A percentile compares a stretch with the other conserved stretches of the same genome.
Conservation (phyloP, 768 basidiomycete species). For the Cystofilobasidium bisporidii region DNA sequence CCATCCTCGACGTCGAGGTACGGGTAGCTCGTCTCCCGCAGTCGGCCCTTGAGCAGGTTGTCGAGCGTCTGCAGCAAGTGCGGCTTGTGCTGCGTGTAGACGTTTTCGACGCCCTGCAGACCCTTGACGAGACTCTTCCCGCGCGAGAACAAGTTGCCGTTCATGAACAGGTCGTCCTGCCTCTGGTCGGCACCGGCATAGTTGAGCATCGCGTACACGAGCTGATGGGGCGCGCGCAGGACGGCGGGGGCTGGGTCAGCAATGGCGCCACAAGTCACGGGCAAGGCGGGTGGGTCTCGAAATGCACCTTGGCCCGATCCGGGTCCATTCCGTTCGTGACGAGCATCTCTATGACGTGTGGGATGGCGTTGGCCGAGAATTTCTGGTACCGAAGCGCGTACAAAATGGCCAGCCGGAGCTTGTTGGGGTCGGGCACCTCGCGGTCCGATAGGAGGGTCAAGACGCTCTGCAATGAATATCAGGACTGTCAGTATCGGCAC, state of each 20-base stretch:
- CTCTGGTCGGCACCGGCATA: constrained; percentile 90
- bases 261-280: too few species aligned
- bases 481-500: too few species aligned
- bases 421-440: constrained; percentile 63
- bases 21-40: constrained; percentile 82
- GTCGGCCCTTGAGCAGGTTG: constrained; percentile 68
- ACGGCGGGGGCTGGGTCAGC: not conserved
- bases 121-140: constrained; percentile 93
- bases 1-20: constrained; percentile 57
- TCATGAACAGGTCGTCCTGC: constrained; percentile 94
- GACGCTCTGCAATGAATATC: constrained; percentile 58
- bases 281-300: too few species aligned
- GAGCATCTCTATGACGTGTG: constrained; percentile 45
- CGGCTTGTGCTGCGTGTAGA: constrained; percentile 94
- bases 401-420: constrained; percentile 79
- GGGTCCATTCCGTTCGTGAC: constrained; percentile 43
- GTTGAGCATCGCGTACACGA: constrained; percentile 86
- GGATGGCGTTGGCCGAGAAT: constrained; percentile 68
- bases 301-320: constrained; percentile 42
- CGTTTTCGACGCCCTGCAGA: constrained; percentile 96
- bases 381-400: constrained; percentile 95
- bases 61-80: constrained; percentile 89
- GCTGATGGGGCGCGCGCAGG: constrained; percentile 43
- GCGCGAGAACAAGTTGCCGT: constrained; percentile 84
- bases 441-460: constrained; percentile 65